Percentiles rank a stretch among this genome's conserved stretches.
Conservation (phyloP, 148 eudicot genomes). For the Agrostemma githago region DNA sequence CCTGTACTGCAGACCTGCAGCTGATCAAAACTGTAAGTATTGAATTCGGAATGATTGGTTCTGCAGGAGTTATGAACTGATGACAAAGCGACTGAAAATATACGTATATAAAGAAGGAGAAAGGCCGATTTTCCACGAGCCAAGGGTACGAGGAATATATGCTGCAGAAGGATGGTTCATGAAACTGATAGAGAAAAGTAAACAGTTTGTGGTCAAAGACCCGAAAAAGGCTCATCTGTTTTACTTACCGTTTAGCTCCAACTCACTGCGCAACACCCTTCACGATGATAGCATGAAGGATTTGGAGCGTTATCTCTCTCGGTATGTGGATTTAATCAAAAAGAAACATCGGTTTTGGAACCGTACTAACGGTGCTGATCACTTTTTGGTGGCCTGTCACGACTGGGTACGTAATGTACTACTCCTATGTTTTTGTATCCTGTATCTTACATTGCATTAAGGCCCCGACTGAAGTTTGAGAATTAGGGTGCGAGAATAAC, state of each 20-base stretch:
- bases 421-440: no score
- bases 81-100: constrained; percentile 56
- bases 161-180: no score
- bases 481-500: constrained; percentile 56
- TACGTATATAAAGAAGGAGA: constrained; percentile 77
- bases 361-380: constrained; percentile 56
- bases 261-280: constrained; percentile 37
- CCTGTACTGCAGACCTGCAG: no score
- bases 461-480: no score
- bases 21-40: background rate
- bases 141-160: constrained; percentile 32
- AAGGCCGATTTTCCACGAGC: constrained; percentile 64
- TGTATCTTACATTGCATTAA: background rate
- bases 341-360: constrained; percentile 62
- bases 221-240: constrained; percentile 36
- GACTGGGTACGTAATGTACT: constrained; percentile 91
- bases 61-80: constrained; percentile 71
- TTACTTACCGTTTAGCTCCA: constrained; percentile 64
- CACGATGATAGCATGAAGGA: constrained; percentile 30
- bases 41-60: background rate
- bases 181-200: no score
- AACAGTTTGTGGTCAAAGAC: no score
- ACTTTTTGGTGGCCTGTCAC: constrained; percentile 77
- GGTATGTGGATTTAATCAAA: constrained; percentile 43
- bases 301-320: constrained; percentile 40